phyloP scores from a whole-genome alignment of 257 asterid genomes.

The Gynochthodes officinalis region DNA sequence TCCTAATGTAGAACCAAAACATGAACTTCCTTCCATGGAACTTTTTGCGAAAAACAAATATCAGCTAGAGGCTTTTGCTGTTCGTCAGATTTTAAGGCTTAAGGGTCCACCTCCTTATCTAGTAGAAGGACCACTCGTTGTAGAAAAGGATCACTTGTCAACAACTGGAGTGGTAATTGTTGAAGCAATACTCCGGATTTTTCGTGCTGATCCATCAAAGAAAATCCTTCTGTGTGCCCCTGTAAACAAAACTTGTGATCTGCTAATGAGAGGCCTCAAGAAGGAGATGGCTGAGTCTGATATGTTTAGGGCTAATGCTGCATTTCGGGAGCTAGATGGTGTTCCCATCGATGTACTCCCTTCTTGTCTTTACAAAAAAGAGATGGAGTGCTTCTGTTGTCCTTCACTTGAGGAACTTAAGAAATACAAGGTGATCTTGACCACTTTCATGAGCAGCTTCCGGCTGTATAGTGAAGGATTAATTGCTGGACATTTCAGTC shows the following conservation, averaged over 20 bases:
- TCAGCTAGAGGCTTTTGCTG: not conserved
- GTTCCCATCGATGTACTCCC: constrained; percentile 27
- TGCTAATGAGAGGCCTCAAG: constrained; percentile 22
- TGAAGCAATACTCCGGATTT: constrained; percentile 12
- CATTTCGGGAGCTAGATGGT: constrained; percentile 27
- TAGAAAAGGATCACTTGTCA: not conserved
- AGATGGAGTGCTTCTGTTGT: constrained; percentile 15
- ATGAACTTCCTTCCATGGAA: not conserved
- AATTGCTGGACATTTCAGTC: constrained; percentile 23
- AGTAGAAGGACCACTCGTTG: constrained; percentile 21
- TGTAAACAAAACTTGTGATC: constrained; percentile 23
- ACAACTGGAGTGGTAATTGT: constrained; percentile 7
- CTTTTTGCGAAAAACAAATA: not conserved
- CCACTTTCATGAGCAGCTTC: constrained; percentile 20
- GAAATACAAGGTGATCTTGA: constrained; percentile 4
- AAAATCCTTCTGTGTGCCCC: constrained; percentile 27
- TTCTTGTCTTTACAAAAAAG: constrained; percentile 7
- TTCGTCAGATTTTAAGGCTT: constrained; percentile 24
- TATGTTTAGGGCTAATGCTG: constrained; percentile 31
- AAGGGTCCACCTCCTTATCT: constrained; percentile 25
- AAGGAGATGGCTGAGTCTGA: constrained; percentile 15
- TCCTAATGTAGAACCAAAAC: constrained; percentile 12
- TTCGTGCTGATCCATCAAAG: constrained; percentile 10
- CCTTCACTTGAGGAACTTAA: not conserved
- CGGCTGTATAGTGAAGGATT: constrained; percentile 17